Conservation (phyloP, 2,329 filamentous ascomycete genomes). For the Lachnellula arida region DNA sequence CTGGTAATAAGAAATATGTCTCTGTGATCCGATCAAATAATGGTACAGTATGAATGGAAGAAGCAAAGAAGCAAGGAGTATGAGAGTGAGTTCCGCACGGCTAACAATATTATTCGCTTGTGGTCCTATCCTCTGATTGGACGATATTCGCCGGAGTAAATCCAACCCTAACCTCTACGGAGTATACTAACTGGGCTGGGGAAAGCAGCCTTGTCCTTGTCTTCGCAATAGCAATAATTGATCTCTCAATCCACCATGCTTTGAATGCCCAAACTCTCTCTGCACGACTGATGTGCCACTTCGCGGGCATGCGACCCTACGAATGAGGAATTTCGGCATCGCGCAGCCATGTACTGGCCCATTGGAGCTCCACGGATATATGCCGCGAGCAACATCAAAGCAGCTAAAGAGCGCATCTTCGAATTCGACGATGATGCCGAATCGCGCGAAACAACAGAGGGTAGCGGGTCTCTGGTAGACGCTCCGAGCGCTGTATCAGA, state of each 20-base stretch:
- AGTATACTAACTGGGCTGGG: neutral
- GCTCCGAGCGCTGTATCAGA: constrained; percentile 23
- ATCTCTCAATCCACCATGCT: neutral
- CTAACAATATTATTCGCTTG: no score
- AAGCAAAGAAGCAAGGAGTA: no score
- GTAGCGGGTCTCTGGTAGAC: constrained; percentile 31
- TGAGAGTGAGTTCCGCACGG: no score
- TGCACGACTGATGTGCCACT: constrained; percentile 15
- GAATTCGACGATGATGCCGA: constrained; percentile 59
- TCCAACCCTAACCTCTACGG: neutral
- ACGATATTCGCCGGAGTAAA: neutral
- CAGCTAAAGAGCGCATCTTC: constrained; percentile 45
- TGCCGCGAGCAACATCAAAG: constrained; percentile 65
- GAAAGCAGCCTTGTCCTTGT: no score
- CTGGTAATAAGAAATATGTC: no score
- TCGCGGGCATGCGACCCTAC: constrained; percentile 30
- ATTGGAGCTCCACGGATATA: constrained; percentile 80
- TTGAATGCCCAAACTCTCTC: neutral
- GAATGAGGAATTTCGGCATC: constrained; percentile 31
- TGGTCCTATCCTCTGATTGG: no score
- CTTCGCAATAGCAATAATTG: neutral
- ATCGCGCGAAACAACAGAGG: constrained; percentile 33
- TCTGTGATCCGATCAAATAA: no score
- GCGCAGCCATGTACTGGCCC: constrained; percentile 79
- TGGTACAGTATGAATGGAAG: no score